A percentile compares a stretch with the other conserved stretches of the same genome.
These are phyloP conservation scores for Coemansia sp. DNA, from an alignment of 192 early-diverging fungal genomes.

Conservation along the genomic window DNA sequence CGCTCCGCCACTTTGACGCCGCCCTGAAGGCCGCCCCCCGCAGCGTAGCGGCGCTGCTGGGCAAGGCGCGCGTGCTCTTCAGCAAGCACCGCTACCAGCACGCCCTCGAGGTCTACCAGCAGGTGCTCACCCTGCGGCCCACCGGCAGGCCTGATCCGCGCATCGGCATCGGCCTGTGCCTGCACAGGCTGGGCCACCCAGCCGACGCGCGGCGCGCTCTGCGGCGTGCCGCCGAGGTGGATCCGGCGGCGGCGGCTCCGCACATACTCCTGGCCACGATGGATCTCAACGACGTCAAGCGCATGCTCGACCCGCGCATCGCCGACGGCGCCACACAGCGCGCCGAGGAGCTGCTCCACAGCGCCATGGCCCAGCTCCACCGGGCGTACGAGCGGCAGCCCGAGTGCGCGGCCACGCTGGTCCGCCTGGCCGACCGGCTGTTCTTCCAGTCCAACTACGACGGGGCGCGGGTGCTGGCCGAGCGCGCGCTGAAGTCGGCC, in stretches of 20 bases:
- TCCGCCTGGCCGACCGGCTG: slow-evolving; percentile 58
- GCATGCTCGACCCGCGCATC: slow-evolving; percentile 22
- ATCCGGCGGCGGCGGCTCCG: slow-evolving; percentile 68
- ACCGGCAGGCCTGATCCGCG: slow-evolving; percentile 67
- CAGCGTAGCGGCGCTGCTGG: slow-evolving; percentile 57
- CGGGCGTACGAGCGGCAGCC: slow-evolving; percentile 31
- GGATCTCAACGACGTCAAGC: slow-evolving; percentile 75
- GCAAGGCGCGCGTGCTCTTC: slow-evolving; percentile 60
- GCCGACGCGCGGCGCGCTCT: slow-evolving; percentile 71
- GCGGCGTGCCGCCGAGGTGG: slow-evolving; percentile 63
- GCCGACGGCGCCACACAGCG: neutral
- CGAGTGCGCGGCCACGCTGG: slow-evolving; percentile 33
- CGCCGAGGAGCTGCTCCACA: slow-evolving; percentile 3
- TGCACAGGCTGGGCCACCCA: slow-evolving; percentile 66
- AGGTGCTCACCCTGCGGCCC: slow-evolving; percentile 62
- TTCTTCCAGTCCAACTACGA: slow-evolving; percentile 50
- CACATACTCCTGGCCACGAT: slow-evolving; percentile 71
- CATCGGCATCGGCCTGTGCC: slow-evolving; percentile 86
- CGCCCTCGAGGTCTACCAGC: slow-evolving; percentile 77
- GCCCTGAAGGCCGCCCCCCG: slow-evolving; percentile 46
- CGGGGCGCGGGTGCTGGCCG: slow-evolving; percentile 45
- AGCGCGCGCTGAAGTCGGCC: slow-evolving; percentile 46
- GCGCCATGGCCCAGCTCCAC: slow-evolving; percentile 32
- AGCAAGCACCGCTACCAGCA: slow-evolving; percentile 63
- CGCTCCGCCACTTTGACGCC: slow-evolving; percentile 52